phyloP scores from a whole-genome alignment of 2,329 filamentous ascomycete species.

The Apiospora hydei region DNA sequence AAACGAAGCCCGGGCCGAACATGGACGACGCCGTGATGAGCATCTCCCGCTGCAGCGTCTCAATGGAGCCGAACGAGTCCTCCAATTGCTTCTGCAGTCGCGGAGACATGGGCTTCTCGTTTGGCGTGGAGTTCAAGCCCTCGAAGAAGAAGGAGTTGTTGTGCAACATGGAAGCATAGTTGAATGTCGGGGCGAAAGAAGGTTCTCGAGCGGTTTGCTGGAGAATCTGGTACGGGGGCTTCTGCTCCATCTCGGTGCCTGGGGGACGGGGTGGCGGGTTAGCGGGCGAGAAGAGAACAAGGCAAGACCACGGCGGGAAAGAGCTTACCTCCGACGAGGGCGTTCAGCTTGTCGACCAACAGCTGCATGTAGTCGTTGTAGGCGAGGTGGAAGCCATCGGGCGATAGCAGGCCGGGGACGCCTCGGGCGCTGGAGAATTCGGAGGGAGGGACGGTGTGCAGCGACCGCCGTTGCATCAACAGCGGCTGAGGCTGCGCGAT shows the following conservation, averaged over 20 bases:
- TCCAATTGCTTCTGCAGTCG: conserved; percentile 66
- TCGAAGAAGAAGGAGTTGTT: conserved; percentile 90
- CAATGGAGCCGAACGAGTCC: conserved; percentile 79
- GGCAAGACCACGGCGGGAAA: neutral
- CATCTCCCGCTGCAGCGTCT: conserved; percentile 82
- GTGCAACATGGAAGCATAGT: conserved; percentile 94
- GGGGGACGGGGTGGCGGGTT: conserved; percentile 21
- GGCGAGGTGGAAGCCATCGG: conserved; percentile 74
- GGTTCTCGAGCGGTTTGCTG: conserved; percentile 82
- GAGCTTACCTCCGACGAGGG: conserved; percentile 71
- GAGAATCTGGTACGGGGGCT: conserved; percentile 71
- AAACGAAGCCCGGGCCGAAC: conserved; percentile 98
- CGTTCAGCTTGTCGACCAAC: conserved; percentile 79
- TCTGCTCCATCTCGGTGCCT: conserved; percentile 71
- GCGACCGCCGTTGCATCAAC: conserved; percentile 44
- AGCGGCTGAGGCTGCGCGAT: conserved; percentile 44
- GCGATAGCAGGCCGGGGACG: conserved; percentile 75
- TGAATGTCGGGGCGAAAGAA: conserved; percentile 81
- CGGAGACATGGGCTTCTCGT: conserved; percentile 25
- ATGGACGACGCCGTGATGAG: conserved; percentile 82
- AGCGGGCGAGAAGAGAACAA: neutral
- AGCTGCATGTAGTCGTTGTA: conserved; percentile 84
- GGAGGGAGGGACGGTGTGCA: conserved; percentile 56
- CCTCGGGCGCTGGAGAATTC: conserved; percentile 50
- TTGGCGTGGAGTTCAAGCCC: conserved; percentile 47